These are phyloP conservation scores for Jackrogersella multiformis DNA, from an alignment of 495 filamentous ascomycete genomes.

Conservation along the genomic window DNA sequence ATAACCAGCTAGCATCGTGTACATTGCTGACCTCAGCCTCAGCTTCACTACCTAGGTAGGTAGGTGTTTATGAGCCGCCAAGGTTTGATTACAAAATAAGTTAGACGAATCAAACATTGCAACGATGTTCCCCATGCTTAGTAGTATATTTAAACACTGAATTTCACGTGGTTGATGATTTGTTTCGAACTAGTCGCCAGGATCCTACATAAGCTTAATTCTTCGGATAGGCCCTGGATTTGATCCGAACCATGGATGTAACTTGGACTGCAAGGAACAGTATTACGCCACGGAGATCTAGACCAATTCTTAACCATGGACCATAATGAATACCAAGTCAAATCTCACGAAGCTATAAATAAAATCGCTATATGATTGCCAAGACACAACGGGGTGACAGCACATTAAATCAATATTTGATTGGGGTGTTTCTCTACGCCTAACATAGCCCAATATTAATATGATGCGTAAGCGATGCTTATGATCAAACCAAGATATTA, in stretches of 20 bases:
- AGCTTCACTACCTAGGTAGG: neutral
- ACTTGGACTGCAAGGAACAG: no score
- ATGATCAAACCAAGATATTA: no score
- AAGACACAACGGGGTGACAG: neutral
- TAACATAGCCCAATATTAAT: neutral
- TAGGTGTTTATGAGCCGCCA: neutral
- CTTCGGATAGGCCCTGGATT: no score
- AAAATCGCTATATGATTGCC: neutral
- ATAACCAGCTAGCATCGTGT: neutral
- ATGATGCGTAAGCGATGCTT: neutral
- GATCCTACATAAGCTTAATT: no score
- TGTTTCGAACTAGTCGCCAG: no score
- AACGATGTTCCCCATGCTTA: neutral
- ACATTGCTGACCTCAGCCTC: constrained; percentile 9
- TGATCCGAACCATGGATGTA: no score
- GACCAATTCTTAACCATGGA: neutral
- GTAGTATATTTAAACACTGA: neutral
- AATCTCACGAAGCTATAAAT: neutral
- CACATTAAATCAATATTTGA: neutral
- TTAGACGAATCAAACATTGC: neutral
- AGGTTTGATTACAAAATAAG: neutral
- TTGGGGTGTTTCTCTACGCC: neutral
- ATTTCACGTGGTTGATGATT: no score
- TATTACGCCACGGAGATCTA: no score
- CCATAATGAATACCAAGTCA: neutral